A percentile compares a stretch with the other conserved stretches of the same genome.
Evolutionary conservation across 1,284 basidiomycete genomes (phyloP).

Genomic region (Ustilago cynodontis): DNA sequence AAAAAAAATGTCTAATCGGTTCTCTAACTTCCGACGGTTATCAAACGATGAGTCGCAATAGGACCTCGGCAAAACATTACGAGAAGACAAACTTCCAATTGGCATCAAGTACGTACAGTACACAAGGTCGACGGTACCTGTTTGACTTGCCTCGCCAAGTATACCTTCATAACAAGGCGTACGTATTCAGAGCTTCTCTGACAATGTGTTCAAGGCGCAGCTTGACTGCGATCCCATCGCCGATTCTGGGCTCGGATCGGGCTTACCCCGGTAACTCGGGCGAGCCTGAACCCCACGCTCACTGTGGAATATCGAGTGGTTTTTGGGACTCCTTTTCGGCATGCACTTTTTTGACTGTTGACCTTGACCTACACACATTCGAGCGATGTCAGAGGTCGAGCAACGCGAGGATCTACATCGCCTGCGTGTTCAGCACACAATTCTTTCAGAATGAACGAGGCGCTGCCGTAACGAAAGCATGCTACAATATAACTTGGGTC

Average conservation of each 20-base stretch:
- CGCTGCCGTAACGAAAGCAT: too few species aligned
- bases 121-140: too few species aligned
- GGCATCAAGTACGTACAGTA: not conserved
- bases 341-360: not conserved
- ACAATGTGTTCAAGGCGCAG: not conserved
- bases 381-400: too few species aligned
- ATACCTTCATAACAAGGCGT: too few species aligned
- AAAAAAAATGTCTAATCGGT: slow-evolving; percentile 4
- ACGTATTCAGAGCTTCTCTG: too few species aligned
- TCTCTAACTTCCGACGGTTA: slow-evolving; percentile 6
- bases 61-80: slow-evolving; percentile 2
- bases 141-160: too few species aligned
- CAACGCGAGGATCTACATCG: too few species aligned
- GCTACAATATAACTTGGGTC: too few species aligned
- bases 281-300: not conserved
- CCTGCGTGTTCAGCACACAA: too few species aligned
- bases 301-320: not conserved
- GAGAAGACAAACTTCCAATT: not conserved
- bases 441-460: too few species aligned
- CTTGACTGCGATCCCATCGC: not conserved
- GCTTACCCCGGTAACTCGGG: not conserved
- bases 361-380: too few species aligned
- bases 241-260: not conserved
- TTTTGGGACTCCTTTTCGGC: not conserved
- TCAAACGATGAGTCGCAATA: not conserved